A percentile compares a stretch with the other conserved stretches of the same genome.
These are phyloP conservation scores for Lasiodiplodia hormozganensis DNA, from an alignment of 2,329 filamentous ascomycete genomes.

Conservation along the genomic window DNA sequence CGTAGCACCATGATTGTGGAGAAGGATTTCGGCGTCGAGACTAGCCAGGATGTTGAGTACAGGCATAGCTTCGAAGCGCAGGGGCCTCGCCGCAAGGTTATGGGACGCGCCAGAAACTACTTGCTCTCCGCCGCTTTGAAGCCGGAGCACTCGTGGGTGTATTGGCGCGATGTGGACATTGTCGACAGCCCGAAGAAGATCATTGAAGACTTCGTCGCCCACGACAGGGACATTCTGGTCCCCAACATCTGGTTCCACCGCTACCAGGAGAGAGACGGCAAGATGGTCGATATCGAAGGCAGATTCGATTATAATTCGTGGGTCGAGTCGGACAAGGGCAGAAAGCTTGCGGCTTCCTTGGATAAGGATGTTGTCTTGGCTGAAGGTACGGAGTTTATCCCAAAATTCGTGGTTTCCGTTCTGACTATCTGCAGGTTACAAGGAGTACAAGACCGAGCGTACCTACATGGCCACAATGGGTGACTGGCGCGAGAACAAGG, in stretches of 20 bases:
- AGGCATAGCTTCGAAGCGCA: conserved; percentile 88
- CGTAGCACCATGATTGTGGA: conserved; percentile 83
- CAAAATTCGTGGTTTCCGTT: not conserved
- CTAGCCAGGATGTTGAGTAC: conserved; percentile 81
- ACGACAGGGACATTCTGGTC: conserved; percentile 90
- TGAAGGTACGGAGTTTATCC: conserved; percentile 67
- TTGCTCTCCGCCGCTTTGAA: conserved; percentile 83
- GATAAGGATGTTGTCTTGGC: conserved; percentile 84
- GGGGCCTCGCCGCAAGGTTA: conserved; percentile 85
- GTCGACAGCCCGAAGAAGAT: conserved; percentile 86
- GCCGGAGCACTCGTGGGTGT: conserved; percentile 96
- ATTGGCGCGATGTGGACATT: conserved; percentile 98
- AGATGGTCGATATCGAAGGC: conserved; percentile 80
- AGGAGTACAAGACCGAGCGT: conserved; percentile 88
- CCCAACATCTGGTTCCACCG: conserved; percentile 98
- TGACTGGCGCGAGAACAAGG: conserved; percentile 89
- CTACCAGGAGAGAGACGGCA: conserved; percentile 72
- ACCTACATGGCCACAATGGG: conserved; percentile 91
- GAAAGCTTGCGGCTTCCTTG: conserved; percentile 74
- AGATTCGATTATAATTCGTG: conserved; percentile 99
- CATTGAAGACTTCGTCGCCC: conserved; percentile 92
- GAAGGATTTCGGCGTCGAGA: conserved; percentile 83
- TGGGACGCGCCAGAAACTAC: conserved; percentile 92
- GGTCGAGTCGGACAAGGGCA: conserved; percentile 88
- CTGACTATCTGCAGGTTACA: conserved; percentile 72